A percentile compares a stretch with the other conserved stretches of the same genome.
These are phyloP conservation scores for Mentha longifolia DNA, from an alignment of 257 asterid genomes.

Conservation along the genomic window DNA sequence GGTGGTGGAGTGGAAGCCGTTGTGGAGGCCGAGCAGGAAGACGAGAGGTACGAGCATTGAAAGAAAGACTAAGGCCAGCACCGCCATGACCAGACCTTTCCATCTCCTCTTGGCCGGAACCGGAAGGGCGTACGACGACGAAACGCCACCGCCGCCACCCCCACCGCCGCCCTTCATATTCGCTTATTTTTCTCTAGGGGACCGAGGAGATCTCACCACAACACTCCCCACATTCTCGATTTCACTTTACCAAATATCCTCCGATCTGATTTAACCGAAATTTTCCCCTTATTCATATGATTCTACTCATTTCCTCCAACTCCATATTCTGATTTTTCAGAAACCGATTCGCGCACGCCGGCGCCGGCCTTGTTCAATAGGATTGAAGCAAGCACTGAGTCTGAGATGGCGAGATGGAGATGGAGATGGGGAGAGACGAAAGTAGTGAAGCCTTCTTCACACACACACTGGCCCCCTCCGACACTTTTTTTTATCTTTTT, in stretches of 20 bases:
- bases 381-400: too few relatives aligned
- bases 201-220: constrained; percentile 36
- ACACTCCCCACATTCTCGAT: constrained; percentile 36
- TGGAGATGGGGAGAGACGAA: too few relatives aligned
- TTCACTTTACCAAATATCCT: constrained; percentile 29
- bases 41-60: constrained; percentile 94
- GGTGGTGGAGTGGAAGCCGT: constrained; percentile 62
- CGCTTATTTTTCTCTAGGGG: background rate
- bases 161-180: constrained; percentile 46
- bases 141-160: constrained; percentile 44
- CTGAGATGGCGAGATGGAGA: too few relatives aligned
- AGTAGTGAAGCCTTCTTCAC: too few relatives aligned
- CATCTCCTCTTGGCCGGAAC: constrained; percentile 81
- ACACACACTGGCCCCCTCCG: too few relatives aligned
- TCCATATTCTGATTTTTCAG: too few relatives aligned
- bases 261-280: constrained; percentile 13
- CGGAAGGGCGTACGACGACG: constrained; percentile 44
- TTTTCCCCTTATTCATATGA: background rate
- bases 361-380: too few relatives aligned
- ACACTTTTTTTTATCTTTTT: too few relatives aligned
- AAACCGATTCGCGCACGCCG: too few relatives aligned
- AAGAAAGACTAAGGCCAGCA: constrained; percentile 77
- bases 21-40: constrained; percentile 85
- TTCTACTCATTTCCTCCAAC: background rate
- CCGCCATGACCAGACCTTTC: constrained; percentile 79